A percentile compares a stretch with the other conserved stretches of the same genome.
Conservation (phyloP, 441 rosid species). For the Populus hybrid region DNA sequence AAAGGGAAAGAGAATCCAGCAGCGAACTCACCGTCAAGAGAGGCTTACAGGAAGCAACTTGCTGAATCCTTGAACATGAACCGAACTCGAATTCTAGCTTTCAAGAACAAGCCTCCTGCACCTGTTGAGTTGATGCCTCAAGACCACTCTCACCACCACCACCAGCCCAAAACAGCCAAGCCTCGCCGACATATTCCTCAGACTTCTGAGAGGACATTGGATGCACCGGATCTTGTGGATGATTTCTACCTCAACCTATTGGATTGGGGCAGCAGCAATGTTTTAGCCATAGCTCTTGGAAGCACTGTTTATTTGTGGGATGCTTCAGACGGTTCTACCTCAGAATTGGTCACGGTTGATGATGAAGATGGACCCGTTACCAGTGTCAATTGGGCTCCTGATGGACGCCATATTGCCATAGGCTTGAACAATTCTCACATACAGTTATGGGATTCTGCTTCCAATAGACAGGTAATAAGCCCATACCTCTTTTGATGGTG, state of each 20-base stretch:
- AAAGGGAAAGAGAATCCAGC: conserved; percentile 36
- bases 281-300: conserved; percentile 64
- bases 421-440: conserved; percentile 70
- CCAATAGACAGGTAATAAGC: conserved; percentile 39
- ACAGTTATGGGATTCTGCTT: conserved; percentile 66
- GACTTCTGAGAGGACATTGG: conserved; percentile 68
- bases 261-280: conserved; percentile 75
- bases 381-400: conserved; percentile 75
- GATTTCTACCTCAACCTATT: conserved; percentile 69
- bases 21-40: conserved; percentile 53
- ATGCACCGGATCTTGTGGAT: conserved; percentile 67
- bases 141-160: conserved; percentile 17
- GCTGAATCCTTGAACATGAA: conserved; percentile 66
- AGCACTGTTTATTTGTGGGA: conserved; percentile 66
- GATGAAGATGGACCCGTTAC: conserved; percentile 73
- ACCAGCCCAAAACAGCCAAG: conserved; percentile 43
- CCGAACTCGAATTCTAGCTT: conserved; percentile 63
- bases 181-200: conserved; percentile 57
- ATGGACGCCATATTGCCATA: conserved; percentile 69
- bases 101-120: conserved; percentile 67
- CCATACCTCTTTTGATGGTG: background rate
- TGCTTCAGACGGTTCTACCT: conserved; percentile 58
- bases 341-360: conserved; percentile 66
- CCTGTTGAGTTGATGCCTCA: conserved; percentile 37
- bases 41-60: conserved; percentile 60